Base-by-base conservation (phyloP, 2,329 filamentous ascomycete species). In the Trichoderma afroharzianum region DNA sequence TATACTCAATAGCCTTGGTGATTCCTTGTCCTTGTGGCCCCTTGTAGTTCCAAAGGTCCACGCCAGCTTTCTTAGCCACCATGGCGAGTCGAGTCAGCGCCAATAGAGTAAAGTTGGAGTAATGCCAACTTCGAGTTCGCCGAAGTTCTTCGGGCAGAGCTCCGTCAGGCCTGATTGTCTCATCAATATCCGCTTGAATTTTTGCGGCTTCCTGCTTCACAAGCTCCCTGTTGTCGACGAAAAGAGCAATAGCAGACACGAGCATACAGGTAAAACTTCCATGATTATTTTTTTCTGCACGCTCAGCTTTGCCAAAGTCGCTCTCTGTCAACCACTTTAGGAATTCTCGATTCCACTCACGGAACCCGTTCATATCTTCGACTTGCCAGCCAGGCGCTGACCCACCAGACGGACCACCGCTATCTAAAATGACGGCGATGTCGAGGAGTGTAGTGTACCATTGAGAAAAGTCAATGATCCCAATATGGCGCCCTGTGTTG, bases 81-180 rank as follows among this genome's bases (percentile, higher is more conserved):
- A 71, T 67, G 9, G 69, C 69, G 50, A 71, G 69, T 14, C 69
- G 69, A 30, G 62, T 71, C 26, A 71, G 36, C 3, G 69, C 69
- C 12, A 67, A 24, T 18, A 71, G 30, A 2, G 47, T 71, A n/a
- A 71, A 71, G 14, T 64, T 71, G 15, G 69, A 67, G 24, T 67
- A 71, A 18, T 71, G 69, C 69, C 62, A 71, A 39, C 69, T 71
- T 21, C 69, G 69, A 39, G 69, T 71, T 15, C 69, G 62, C 21
- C n/a, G 61, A 12, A 71, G 69, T 55, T 71, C 69, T 32, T 39
- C 61, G 18, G 62, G 69, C 7, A 71, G 47, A n/a, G 69, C 61
- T 6, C 69, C 69, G 26, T 71, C 50, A 26, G 62, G 32, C 32
- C 32, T 33, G 11, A 71, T 67, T 3, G 53, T 33, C 33, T 59